Evolutionary conservation across 768 basidiomycete species (phyloP), one percentile per base, ranked within the genome.

Genomic region (Omphalotus guepiniiformis): DNA sequence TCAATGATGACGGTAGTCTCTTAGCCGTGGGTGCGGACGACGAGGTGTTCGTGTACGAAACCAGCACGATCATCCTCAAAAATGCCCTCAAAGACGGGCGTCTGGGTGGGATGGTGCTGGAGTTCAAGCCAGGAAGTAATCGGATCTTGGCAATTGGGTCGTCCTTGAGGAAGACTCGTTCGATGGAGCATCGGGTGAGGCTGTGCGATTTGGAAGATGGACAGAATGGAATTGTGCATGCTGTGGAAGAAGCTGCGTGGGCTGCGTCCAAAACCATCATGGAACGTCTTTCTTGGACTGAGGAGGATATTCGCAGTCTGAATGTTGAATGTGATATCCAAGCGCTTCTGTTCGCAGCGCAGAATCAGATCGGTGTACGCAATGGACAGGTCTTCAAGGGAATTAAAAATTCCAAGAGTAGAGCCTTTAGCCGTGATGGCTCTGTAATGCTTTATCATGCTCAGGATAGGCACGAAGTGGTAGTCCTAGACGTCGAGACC

Each of bases 351-450:
- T 23, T 15, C 25, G 11, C 4, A 16, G 39, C 25, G 6, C 39
- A 41, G 39, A 8, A 7, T 6, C 9, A 23, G 3, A 45, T 21
- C 16, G 27, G 19, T 7, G 21, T 45, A 13, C 18, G 25, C 4
- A 6, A 41, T 6, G 21, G 6, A 15, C 7, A 6, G 22, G 39
- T 41, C 18, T 21, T 22, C 9, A 13, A 41, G 39, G 43, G 26
- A n/a, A n/a, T n/a, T n/a, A n/a, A n/a, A 18, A 12, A 45, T 34
- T 15, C 9, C 7, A 42, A 42, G 13, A n/a, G 13, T 15, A n/a
- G 51, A 1, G 32, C 50, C 15, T 54, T 54, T 27, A 54, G 47
- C 41, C 21, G 21, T 2, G 50, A 54, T 30, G 53, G 53, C 6
- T 26, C 18, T 15, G 7, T 37, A 6, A 15, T 48, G 41, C 3